A percentile compares a stretch with the other conserved stretches of the same genome.
Conservation (phyloP, 2,329 filamentous ascomycete species). For the Orbilia blumenaviensis region DNA sequence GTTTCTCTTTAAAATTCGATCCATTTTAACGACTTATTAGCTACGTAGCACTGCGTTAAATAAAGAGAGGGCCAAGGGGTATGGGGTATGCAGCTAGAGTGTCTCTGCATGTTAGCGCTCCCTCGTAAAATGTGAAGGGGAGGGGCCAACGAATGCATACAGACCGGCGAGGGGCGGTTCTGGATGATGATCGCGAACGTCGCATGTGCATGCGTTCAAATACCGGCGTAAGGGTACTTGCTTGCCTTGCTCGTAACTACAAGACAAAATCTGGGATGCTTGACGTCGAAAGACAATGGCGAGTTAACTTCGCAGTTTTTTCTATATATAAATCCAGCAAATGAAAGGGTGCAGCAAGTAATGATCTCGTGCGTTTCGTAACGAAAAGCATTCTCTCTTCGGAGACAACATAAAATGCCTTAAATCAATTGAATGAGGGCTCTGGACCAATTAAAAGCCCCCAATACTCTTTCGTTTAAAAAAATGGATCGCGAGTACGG, state of each 20-base stretch:
- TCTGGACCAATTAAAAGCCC: not conserved
- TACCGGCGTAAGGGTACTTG: slow-evolving; percentile 23
- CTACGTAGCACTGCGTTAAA: slow-evolving; percentile 17
- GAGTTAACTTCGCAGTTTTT: not conserved
- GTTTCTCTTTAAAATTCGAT: slow-evolving; percentile 6
- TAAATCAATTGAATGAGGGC: slow-evolving; percentile 1
- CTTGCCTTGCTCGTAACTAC: slow-evolving; percentile 25
- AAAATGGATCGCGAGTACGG: not conserved
- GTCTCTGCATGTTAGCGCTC: slow-evolving; percentile 35
- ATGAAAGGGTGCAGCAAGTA: not conserved
- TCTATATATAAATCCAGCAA: not conserved
- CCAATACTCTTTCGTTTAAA: not conserved
- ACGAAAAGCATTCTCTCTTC: not conserved
- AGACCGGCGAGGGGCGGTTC: slow-evolving; percentile 13
- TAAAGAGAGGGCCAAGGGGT: slow-evolving; percentile 2
- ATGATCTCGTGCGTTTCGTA: not conserved
- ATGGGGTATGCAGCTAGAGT: slow-evolving; percentile 47
- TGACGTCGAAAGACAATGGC: slow-evolving; percentile 11
- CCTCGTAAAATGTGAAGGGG: slow-evolving; percentile 31
- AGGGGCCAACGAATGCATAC: slow-evolving; percentile 30
- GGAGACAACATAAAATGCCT: not conserved
- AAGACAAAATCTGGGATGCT: slow-evolving; percentile 8
- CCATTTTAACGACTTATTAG: not conserved
- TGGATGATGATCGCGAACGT: slow-evolving; percentile 29
- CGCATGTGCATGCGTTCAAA: slow-evolving; percentile 26